Evolutionary conservation across 805 yeast species (phyloP).

Genomic region (Cyberlindnera amylophila): DNA sequence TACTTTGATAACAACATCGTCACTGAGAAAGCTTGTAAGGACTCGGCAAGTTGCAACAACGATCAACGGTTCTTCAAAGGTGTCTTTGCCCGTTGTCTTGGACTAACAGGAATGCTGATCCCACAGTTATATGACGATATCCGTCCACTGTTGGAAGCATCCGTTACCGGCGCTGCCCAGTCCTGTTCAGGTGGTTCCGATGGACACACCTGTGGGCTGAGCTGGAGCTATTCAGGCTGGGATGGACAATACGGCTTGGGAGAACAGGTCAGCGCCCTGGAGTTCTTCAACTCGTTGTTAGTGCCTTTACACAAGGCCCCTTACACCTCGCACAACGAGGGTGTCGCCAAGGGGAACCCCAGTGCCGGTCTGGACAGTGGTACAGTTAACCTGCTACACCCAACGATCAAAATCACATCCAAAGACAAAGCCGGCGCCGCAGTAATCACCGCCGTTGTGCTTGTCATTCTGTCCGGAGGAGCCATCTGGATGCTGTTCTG

Average conservation of each 20-base stretch:
- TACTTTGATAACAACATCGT: conserved; percentile 50
- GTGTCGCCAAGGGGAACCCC: conserved; percentile 49
- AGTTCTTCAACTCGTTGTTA: conserved; percentile 48
- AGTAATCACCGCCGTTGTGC: conserved; percentile 68
- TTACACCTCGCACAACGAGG: conserved; percentile 46
- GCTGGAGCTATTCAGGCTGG: conserved; percentile 58
- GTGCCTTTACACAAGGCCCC: conserved; percentile 45
- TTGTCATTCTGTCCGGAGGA: conserved; percentile 56
- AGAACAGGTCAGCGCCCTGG: conserved; percentile 73
- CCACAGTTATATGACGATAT: conserved; percentile 46
- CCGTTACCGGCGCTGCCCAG: conserved; percentile 66
- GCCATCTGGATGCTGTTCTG: conserved; percentile 72
- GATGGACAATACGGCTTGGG: conserved; percentile 71
- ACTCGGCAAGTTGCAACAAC: conserved; percentile 49
- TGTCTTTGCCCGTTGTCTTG: conserved; percentile 61
- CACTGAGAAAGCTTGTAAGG: conserved; percentile 61
- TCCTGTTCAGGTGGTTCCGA: conserved; percentile 74
- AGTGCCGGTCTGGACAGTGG: conserved; percentile 44
- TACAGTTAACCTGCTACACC: conserved; percentile 31
- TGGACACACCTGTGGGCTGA: conserved; percentile 70
- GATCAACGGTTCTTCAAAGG: conserved; percentile 77
- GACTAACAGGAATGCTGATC: conserved; percentile 50
- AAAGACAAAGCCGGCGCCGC: conserved; percentile 88
- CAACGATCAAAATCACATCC: conserved; percentile 43
- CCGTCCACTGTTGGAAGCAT: conserved; percentile 36